phyloP scores from a whole-genome alignment of 306 rosid species.

The Astragalus glycyphyllos region DNA sequence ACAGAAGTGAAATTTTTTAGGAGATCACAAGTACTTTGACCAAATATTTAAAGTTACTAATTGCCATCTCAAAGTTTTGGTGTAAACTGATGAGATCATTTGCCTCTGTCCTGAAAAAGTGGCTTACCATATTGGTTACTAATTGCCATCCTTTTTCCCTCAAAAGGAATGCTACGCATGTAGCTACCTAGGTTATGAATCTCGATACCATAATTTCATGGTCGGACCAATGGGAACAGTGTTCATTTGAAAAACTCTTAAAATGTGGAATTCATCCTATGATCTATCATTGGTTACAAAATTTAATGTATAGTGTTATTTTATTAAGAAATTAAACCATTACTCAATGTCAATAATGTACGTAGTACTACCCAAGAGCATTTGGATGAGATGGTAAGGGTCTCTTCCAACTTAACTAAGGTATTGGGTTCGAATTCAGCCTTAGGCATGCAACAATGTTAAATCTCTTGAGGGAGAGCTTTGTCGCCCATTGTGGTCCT shows the following conservation, averaged over 20 bases:
- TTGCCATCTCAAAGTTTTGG: too few relatives aligned
- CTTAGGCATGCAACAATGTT: too few relatives aligned
- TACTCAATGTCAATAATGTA: neutral
- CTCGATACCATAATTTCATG: constrained; percentile 63
- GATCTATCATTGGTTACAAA: constrained; percentile 29
- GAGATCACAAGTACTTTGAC: too few relatives aligned
- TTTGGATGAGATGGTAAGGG: too few relatives aligned
- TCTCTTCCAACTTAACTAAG: too few relatives aligned
- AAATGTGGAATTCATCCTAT: constrained; percentile 28
- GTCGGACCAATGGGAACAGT: constrained; percentile 58
- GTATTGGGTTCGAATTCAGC: too few relatives aligned
- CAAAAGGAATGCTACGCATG: constrained; percentile 45
- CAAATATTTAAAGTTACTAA: too few relatives aligned
- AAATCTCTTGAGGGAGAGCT: too few relatives aligned
- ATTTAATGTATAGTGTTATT: constrained; percentile 34
- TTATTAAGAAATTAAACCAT: constrained; percentile 38
- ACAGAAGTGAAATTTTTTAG: too few relatives aligned
- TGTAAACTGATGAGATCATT: neutral
- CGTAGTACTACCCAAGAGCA: too few relatives aligned
- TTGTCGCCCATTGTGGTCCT: too few relatives aligned
- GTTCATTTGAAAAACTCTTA: constrained; percentile 35
- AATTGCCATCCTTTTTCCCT: constrained; percentile 36
- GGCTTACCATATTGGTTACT: constrained; percentile 40
- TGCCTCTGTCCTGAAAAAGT: constrained; percentile 31
- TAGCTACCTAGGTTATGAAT: constrained; percentile 44